Evolutionary conservation across 2,329 filamentous ascomycete species (phyloP).

Genomic region (Alternaria arborescens): DNA sequence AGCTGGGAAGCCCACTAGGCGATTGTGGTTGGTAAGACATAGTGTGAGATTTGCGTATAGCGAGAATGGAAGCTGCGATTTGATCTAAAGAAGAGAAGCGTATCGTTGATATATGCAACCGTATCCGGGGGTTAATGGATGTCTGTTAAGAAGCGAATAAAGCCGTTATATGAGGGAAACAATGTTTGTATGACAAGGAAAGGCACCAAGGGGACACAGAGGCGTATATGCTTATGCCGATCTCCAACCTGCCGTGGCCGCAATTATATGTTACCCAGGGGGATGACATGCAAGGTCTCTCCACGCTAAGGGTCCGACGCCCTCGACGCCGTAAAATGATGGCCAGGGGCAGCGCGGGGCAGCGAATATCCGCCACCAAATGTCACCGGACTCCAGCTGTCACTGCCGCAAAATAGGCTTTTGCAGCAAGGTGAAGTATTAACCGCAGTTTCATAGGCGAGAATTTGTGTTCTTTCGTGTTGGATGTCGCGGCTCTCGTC

Average conservation of each 20-base stretch:
- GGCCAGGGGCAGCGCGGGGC: conserved; percentile 28
- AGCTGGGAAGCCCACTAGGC: conserved; percentile 33
- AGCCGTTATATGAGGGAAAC: conserved; percentile 17
- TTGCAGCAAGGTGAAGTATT: conserved; percentile 23
- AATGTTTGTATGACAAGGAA: conserved; percentile 29
- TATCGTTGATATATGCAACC: conserved; percentile 15
- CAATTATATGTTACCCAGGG: conserved; percentile 35
- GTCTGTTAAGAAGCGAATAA: conserved; percentile 14
- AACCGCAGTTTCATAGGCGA: conserved; percentile 18
- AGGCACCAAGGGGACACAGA: conserved; percentile 26
- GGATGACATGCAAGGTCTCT: conserved; percentile 17
- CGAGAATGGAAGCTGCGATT: background rate
- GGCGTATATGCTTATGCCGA: conserved; percentile 32
- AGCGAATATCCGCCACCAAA: conserved; percentile 26
- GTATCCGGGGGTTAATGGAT: conserved; percentile 14
- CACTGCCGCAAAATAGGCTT: conserved; percentile 13
- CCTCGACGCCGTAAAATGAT: conserved; percentile 16
- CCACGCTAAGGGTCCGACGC: conserved; percentile 23
- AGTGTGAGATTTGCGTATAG: conserved; percentile 1
- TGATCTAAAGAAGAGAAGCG: background rate
- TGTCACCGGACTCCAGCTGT: conserved; percentile 1
- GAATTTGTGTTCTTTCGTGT: conserved; percentile 10
- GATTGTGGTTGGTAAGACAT: conserved; percentile 31
- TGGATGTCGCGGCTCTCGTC: conserved; percentile 12
- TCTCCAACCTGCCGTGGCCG: conserved; percentile 27